A percentile compares a stretch with the other conserved stretches of the same genome.
Evolutionary conservation across 2,329 filamentous ascomycete species (phyloP).

Genomic region (Botrytis porri): DNA sequence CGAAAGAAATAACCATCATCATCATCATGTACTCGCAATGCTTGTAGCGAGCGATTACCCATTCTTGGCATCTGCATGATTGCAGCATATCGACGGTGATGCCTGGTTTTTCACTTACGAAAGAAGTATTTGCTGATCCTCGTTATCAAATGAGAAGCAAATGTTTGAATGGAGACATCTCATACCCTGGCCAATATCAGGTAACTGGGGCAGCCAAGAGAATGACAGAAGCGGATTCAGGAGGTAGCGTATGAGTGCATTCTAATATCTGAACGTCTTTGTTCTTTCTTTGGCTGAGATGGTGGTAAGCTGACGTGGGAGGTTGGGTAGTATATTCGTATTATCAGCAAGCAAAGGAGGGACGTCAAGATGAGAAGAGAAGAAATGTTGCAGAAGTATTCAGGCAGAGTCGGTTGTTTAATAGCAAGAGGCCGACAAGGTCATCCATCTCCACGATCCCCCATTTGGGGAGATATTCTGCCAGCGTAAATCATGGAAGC

Average conservation of each 20-base stretch:
- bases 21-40: background rate
- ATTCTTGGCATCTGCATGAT: conserved; percentile 11
- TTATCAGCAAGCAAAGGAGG: background rate
- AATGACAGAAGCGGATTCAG: background rate
- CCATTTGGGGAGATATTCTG: background rate
- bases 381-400: background rate
- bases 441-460: background rate
- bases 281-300: background rate
- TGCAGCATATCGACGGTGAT: background rate
- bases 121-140: background rate
- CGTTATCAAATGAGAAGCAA: background rate
- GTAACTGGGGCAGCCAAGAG: background rate
- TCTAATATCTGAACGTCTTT: background rate
- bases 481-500: background rate
- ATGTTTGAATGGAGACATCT: background rate
- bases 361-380: background rate
- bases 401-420: background rate
- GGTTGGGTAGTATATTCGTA: background rate
- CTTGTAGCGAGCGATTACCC: background rate
- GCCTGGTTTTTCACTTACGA: background rate
- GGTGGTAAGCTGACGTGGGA: background rate
- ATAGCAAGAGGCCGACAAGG: background rate
- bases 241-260: background rate
- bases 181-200: background rate
- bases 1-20: background rate